phyloP scores from a whole-genome alignment of 2,329 filamentous ascomycete species.

The Sordariomycetes sp. region DNA sequence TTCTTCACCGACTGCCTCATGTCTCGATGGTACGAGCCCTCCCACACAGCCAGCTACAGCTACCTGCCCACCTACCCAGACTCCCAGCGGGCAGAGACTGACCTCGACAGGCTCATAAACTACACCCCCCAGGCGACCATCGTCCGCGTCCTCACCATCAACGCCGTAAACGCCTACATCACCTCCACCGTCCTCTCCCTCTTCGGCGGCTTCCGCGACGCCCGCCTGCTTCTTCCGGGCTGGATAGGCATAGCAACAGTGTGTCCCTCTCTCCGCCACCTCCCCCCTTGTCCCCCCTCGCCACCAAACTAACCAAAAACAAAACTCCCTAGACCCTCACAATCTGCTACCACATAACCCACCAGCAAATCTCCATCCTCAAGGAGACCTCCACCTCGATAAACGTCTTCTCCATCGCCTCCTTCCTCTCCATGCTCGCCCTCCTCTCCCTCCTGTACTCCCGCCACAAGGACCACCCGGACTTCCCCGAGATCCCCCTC shows the following conservation, averaged over 20 bases:
- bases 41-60: no score
- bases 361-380: constrained; percentile 67
- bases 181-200: constrained; percentile 61
- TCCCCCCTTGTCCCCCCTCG: not conserved
- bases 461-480: constrained; percentile 29
- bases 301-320: not conserved
- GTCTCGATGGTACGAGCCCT: constrained; percentile 59
- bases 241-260: constrained; percentile 71
- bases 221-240: constrained; percentile 57
- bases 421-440: constrained; percentile 62
- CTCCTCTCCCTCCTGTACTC: constrained; percentile 55
- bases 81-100: not conserved
- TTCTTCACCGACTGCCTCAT: constrained; percentile 78
- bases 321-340: constrained; percentile 47
- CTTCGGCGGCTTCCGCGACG: constrained; percentile 56
- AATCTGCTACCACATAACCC: constrained; percentile 61
- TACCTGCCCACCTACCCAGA: no score
- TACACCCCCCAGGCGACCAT: constrained; percentile 73
- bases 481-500: constrained; percentile 47
- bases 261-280: constrained; percentile 12
- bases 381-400: constrained; percentile 70
- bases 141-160: constrained; percentile 64
- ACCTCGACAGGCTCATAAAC: constrained; percentile 55
- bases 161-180: constrained; percentile 60
- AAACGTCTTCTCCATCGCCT: constrained; percentile 62